Conservation (phyloP, 1,284 basidiomycete genomes). For the Tremellales sp. region DNA sequence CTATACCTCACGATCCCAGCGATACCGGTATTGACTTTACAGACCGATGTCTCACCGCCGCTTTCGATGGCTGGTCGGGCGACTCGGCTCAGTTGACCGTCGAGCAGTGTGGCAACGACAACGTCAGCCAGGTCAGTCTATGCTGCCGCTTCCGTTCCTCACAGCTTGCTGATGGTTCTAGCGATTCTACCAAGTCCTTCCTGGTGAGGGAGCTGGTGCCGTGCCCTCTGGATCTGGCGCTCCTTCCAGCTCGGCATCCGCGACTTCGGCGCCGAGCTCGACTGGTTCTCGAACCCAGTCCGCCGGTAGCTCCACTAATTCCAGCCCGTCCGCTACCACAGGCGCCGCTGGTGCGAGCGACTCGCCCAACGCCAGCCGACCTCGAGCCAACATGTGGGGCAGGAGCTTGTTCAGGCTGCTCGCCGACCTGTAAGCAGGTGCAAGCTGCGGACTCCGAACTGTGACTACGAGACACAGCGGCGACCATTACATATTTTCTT, state of each 20-base stretch:
- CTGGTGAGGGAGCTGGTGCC: background rate
- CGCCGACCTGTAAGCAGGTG: background rate
- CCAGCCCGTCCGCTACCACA: background rate
- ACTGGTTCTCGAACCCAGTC: background rate
- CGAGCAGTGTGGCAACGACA: background rate
- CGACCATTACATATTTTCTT: too few relatives aligned
- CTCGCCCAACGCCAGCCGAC: background rate
- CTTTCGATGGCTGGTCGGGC: background rate
- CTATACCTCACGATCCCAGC: background rate
- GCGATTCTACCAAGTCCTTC: background rate
- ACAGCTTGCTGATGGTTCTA: background rate
- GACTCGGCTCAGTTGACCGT: background rate
- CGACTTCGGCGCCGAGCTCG: too few relatives aligned
- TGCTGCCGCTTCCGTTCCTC: background rate
- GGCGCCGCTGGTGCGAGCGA: background rate
- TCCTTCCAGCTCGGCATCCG: background rate
- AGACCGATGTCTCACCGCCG: background rate
- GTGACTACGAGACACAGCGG: too few relatives aligned
- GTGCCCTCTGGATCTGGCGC: background rate
- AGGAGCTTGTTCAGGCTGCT: background rate
- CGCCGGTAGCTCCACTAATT: background rate
- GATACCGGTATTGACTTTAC: background rate
- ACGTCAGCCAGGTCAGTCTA: background rate
- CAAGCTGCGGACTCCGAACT: too few relatives aligned
- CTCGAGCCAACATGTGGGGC: background rate